Percentiles rank a stretch among this genome's conserved stretches.
Evolutionary conservation across 148 eudicot genomes (phyloP).

Genomic region (Chenopodium suecicum): DNA sequence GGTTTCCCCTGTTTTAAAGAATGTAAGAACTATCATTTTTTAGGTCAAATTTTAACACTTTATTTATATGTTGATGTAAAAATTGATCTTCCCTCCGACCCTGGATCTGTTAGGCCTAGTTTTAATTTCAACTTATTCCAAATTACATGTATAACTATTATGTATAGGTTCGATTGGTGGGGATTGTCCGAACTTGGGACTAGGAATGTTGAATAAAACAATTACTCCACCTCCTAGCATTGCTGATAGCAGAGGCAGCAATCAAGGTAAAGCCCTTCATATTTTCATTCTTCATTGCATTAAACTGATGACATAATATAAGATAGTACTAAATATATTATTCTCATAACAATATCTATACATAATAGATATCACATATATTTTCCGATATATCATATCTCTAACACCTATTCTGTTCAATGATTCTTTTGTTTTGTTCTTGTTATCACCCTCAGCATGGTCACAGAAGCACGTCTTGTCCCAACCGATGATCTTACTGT

Average conservation of each 20-base stretch:
- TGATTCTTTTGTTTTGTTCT: neutral
- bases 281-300: neutral
- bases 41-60: too few species aligned
- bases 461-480: neutral
- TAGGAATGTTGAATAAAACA: slow-evolving; percentile 31
- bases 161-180: slow-evolving; percentile 54
- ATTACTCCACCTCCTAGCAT: slow-evolving; percentile 27
- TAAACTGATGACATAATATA: neutral
- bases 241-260: slow-evolving; percentile 19
- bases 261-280: slow-evolving; percentile 6
- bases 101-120: neutral
- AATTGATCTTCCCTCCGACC: too few species aligned
- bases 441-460: slow-evolving; percentile 1
- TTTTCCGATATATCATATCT: too few species aligned
- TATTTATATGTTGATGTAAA: neutral
- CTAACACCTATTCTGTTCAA: neutral
- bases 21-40: slow-evolving; percentile 44
- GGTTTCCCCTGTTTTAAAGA: slow-evolving; percentile 56
- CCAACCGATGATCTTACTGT: slow-evolving; percentile 2
- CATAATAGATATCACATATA: too few species aligned
- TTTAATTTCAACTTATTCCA: neutral
- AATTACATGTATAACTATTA: slow-evolving; percentile 17
- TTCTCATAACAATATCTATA: too few species aligned
- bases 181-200: slow-evolving; percentile 51
- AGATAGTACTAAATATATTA: too few species aligned